Evolutionary conservation across 2,329 filamentous ascomycete genomes (phyloP), one percentile per base, ranked within the genome.

Genomic region (Pezicula neosporulosa): DNA sequence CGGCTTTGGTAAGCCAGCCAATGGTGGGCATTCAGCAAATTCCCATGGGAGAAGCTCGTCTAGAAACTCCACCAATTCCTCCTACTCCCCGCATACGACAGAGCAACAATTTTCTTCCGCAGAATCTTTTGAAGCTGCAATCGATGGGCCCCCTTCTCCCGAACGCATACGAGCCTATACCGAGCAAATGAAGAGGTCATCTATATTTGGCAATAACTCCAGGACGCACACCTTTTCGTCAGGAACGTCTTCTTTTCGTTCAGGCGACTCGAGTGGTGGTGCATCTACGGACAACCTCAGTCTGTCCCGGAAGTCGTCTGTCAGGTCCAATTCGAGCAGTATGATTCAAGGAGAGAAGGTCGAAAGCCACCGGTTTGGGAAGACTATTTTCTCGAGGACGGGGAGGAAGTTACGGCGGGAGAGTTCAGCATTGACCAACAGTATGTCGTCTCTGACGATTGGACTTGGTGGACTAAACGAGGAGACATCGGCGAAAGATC

Each of bases 101-200:
- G 41, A 48, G 36, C 47, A 53, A 47, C 55, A 57, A 47, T 41
- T 36, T 37, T 52, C 57, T 33, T 57, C 57, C 30, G 39, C 69
- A 53, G 75, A 78, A 52, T 70, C 80, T 49, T 67, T 85, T 51
- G 80, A 77, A 52, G 80, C 82, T 45, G 76, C 82, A 54, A 68
- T 85, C 50, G 80, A 85, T 59, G 78, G 79, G 16, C 81, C 82
- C 38, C 81, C 82, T 0, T 85, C 82, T 33, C 80, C 82, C 27
- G 77, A 81, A 60, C 75, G 75, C 55, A 75, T 83, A 59, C 77
- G 81, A 57, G 78, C 78, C 52, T 71, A 83, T 48, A 82, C 72
- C 64, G 77, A 78, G 64, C 78, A 83, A 67, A 77, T 82, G 74
- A 82, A 77, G 65, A 72, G 75, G 61, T 72, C 74, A 21, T 79